These are phyloP conservation scores for Solanum dulcamara DNA, from an alignment of 257 asterid species.

Conservation along the genomic window DNA sequence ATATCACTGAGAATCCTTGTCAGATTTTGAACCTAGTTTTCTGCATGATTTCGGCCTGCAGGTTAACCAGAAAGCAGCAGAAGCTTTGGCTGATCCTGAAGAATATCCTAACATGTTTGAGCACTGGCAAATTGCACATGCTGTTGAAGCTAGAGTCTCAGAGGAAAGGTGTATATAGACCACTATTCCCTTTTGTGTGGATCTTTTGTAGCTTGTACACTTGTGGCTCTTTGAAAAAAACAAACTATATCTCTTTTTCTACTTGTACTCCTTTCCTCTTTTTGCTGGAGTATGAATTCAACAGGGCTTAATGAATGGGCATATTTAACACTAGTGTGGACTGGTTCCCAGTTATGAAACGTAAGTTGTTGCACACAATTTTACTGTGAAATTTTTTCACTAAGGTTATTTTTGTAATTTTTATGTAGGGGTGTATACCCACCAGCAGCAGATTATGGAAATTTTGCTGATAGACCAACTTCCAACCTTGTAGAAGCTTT, in stretches of 20 bases:
- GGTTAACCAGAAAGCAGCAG: conserved; percentile 94
- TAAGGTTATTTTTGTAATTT: conserved; percentile 7
- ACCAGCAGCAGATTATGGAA: conserved; percentile 57
- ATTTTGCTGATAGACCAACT: conserved; percentile 54
- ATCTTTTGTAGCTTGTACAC: not conserved
- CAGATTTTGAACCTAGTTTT: not conserved
- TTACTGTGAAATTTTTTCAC: not conserved
- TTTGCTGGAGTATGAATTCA: not conserved
- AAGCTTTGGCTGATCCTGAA: conserved; percentile 90
- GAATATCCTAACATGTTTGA: conserved; percentile 87
- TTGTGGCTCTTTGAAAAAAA: not conserved
- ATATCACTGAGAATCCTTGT: not conserved
- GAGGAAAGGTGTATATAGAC: conserved; percentile 30
- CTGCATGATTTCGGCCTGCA: conserved; percentile 10
- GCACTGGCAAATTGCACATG: conserved; percentile 88
- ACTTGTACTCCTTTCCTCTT: conserved; percentile 1
- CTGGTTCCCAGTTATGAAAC: not conserved
- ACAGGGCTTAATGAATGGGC: not conserved
- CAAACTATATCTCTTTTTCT: not conserved
- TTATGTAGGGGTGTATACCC: conserved; percentile 54
- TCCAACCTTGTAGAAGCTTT: conserved; percentile 70
- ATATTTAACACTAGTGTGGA: not conserved
- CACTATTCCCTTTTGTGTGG: not conserved
- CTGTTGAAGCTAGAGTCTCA: conserved; percentile 55
- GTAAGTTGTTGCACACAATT: not conserved